Evolutionary conservation across 768 basidiomycete genomes (phyloP).

Genomic region (Trametes cingulata): DNA sequence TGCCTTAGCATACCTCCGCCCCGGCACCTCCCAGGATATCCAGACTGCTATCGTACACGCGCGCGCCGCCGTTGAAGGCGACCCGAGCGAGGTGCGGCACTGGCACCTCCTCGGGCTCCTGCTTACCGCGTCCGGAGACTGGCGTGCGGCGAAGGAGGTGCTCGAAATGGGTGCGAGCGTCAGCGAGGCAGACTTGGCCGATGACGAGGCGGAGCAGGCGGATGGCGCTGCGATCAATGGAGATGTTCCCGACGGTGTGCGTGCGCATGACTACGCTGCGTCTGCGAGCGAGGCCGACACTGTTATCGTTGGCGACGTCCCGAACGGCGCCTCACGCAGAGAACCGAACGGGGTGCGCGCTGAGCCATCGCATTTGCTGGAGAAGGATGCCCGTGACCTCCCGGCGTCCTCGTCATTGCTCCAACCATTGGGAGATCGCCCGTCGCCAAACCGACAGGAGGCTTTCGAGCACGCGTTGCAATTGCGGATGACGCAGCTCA

Average conservation of each 20-base stretch:
- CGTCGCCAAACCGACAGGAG: conserved; percentile 53
- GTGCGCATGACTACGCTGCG: conserved; percentile 12
- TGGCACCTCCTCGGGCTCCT: conserved; percentile 92
- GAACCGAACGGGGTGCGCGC: background rate
- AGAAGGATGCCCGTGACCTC: conserved; percentile 6
- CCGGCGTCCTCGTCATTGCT: conserved; percentile 40
- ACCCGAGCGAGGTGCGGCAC: conserved; percentile 62
- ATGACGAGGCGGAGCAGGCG: conserved; percentile 11
- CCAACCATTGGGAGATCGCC: conserved; percentile 47
- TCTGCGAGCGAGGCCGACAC: background rate
- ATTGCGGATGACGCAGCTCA: conserved; percentile 82
- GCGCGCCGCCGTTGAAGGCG: conserved; percentile 70
- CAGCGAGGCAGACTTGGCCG: conserved; percentile 46
- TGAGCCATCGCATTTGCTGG: background rate
- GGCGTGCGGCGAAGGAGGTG: conserved; percentile 74
- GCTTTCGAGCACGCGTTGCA: conserved; percentile 79
- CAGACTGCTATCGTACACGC: conserved; percentile 68
- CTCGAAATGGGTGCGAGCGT: conserved; percentile 74
- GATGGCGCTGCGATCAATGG: background rate
- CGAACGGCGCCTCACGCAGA: background rate
- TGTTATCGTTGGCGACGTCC: background rate
- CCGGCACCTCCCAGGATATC: conserved; percentile 64
- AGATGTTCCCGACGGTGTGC: conserved; percentile 5
- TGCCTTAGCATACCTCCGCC: conserved; percentile 69
- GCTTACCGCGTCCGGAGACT: conserved; percentile 76